Base-by-base conservation (phyloP, 1,284 basidiomycete genomes). In the Hypsizygus ulmarius region DNA sequence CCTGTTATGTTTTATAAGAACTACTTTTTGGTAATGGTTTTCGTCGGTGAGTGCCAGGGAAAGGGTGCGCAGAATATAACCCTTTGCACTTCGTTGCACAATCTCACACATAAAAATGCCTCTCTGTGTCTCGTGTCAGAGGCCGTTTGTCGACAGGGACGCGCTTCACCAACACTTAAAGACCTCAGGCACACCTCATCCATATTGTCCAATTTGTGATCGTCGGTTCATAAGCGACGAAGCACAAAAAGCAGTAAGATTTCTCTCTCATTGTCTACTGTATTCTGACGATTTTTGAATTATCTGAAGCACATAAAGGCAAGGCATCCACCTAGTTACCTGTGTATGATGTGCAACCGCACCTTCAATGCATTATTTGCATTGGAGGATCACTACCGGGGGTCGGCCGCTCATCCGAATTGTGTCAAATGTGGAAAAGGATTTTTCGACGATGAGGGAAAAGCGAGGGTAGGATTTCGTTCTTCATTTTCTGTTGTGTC, bases 351-450 rank as follows among this genome's bases (percentile, higher is more conserved):
- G 3, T 74, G 72, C 50, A 55, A 59, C n/a, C 51, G 63, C 19
- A 52, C 46, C 1, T 72, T 64, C 47, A 51, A 56, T n/a, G 62
- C 63, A 9, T 64, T 59, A 10, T 64, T 65, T 30, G 67, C 70
- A 0, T 54, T 74, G 19, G 67, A 72, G 1, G 72, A 73, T 49
- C 73, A 75, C 40, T 74, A 69, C 51, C 59, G 72, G 14, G 72
- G 71, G 0, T 71, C 70, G 4, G 40, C 58, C n/a, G 55, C 55
- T 5, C 73, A 75, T 51, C 71, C 71, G 0, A 73, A 71, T 33
- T 75, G 73, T 47, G 43, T 51, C 3, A 60, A 64, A 12, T 74
- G 72, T 49, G 67, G 67, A 2, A 62, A 63, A 32, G 70, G 71
- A 4, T 71, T 71, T 38, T 58, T 60, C 7, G 63, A 68, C 45